Evolutionary conservation across 148 eudicot species (phyloP), one percentile per base, ranked within the genome.

Genomic region (Talinum fruticosum): DNA sequence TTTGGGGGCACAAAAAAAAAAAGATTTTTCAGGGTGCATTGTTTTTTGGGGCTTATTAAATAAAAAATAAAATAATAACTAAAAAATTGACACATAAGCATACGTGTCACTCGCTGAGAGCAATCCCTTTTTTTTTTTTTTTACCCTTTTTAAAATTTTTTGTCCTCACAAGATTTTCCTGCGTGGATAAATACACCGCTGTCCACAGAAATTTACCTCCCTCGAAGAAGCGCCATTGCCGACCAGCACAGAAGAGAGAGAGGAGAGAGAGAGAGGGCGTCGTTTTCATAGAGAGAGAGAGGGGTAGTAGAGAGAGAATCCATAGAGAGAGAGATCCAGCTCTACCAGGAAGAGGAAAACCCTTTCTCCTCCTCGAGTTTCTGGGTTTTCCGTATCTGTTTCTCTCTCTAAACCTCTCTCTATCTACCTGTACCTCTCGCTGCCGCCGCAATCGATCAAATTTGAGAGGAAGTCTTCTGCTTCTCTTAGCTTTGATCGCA

Each of bases 211-310:
- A 35, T 16, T 47, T 8, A 29, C 30, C 72, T 54, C 79, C 74
- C 76, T 12, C 54, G 51, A 59, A 76, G 36, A 70, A 45, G 10
- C 76, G 79, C 79, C 80, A 81, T 81, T 82, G 74, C 23, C 47
- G 75, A 53, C 66, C 59, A 54, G 66, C 24, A 18, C 18, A 53
- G 14, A 47, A 16, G 37, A 72, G 74, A 29, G 61, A 73, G 74
- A 76, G 68, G 68, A 73, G 36, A 26, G 71, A 37, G 23, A 57
- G 45, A 54, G n/a, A 16, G 45, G 66, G 16, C 19, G 26, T 21
- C 24, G 33, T 7, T 33, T 65, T 26, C 49, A 53, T 21, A 51
- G 57, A 51, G 57, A 51, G 57, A 53, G 57, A 51, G 57, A 51
- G 57, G 16, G 57, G 1, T 15, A 51, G 2, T 57, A 34, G 33